Evolutionary conservation across 768 basidiomycete species (phyloP), one percentile per base, ranked within the genome.

Genomic region (Rhizopogon vesiculosus): DNA sequence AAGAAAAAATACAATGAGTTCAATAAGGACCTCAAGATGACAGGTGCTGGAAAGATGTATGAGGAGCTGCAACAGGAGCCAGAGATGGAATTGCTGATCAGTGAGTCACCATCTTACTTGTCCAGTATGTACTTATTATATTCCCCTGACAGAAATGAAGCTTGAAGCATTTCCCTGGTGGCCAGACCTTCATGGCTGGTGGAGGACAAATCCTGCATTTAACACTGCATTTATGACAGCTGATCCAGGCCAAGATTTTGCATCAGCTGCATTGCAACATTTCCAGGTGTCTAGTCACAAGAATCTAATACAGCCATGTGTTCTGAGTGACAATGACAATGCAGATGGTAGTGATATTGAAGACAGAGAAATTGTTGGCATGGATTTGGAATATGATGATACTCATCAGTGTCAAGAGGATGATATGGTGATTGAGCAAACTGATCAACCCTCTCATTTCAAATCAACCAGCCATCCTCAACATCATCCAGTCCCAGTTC

Each of bases 151-250:
- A 56, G 55, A 51, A 19, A 56, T 18, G 19, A 43, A 53, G n/a
- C 39, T 54, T 4, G 3, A 46, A 16, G 46, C 39, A 40, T 57
- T 57, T 22, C 56, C 56, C 15, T 57, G 56, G 52, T 57, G 52
- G 52, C 29, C 42, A 16, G 45, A 57, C 31, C 38, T 57, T 16
- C 56, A 57, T 57, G 52, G 52, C 12, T 57, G 54, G 18, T 57
- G 52, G 56, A 6, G 13, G 19, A 45, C 42, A 3, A 57, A 53
- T 10, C 56, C 52, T 25, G 33, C 38, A 5, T 53, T 44, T 29
- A 57, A 57, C 12, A 3, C 28, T 8, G n/a, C 33, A 1, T 57
- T 45, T 25, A 25, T 25, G 7, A 57, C 44, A 2, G 44, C 39
- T 9, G 38, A 57, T 42, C 9, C n/a, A 5, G 52, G 52, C 3